Conservation (phyloP, 1,284 basidiomycete species). For the Cerrena zonata region DNA sequence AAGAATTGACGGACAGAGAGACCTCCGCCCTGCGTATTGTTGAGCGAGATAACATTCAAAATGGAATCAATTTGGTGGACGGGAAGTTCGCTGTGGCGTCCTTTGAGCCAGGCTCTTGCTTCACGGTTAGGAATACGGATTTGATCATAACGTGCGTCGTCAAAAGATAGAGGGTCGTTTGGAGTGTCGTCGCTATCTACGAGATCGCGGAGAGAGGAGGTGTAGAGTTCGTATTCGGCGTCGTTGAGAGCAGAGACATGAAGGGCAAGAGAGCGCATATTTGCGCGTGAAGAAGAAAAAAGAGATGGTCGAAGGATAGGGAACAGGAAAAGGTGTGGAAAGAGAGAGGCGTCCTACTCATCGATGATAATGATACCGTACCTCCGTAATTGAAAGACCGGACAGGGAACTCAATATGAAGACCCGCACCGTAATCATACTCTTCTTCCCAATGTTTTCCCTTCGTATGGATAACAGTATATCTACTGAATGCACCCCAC, state of each 20-base stretch:
- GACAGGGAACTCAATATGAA: too few relatives aligned
- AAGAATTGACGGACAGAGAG: slow-evolving; percentile 70
- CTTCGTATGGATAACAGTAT: slow-evolving; percentile 64
- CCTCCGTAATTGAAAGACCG: too few relatives aligned
- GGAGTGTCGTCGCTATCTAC: slow-evolving; percentile 29
- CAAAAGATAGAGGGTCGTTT: slow-evolving; percentile 22
- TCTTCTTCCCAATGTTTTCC: neutral
- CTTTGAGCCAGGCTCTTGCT: slow-evolving; percentile 67
- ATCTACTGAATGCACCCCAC: slow-evolving; percentile 77
- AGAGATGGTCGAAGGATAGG: neutral
- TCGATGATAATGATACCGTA: too few relatives aligned
- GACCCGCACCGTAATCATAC: too few relatives aligned
- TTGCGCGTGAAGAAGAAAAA: neutral
- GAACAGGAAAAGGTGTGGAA: neutral
- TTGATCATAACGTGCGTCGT: slow-evolving; percentile 47
- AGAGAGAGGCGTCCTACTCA: too few relatives aligned
- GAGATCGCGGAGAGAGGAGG: slow-evolving; percentile 53
- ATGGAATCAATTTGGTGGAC: slow-evolving; percentile 57
- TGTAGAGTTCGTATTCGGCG: slow-evolving; percentile 62
- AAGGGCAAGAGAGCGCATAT: slow-evolving; percentile 54
- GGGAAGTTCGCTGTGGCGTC: slow-evolving; percentile 52
- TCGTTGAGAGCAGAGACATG: slow-evolving; percentile 72
- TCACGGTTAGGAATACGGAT: slow-evolving; percentile 55
- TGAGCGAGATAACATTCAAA: slow-evolving; percentile 55
- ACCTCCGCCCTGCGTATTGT: slow-evolving; percentile 43